These are phyloP conservation scores for Candida maris DNA, from an alignment of 805 yeast genomes.

Conservation along the genomic window DNA sequence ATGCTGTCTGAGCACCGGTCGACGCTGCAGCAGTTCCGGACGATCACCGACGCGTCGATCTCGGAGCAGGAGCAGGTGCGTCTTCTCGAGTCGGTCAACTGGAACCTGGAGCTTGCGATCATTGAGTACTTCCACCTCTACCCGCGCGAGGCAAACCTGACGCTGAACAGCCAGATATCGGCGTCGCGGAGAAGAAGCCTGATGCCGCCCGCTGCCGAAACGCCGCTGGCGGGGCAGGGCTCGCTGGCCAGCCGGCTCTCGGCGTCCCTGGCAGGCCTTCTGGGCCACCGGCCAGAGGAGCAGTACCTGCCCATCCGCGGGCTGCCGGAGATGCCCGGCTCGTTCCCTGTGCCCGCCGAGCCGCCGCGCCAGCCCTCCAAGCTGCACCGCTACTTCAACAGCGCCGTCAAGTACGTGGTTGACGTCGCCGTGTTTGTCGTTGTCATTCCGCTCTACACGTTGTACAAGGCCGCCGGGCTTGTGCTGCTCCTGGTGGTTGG, in stretches of 20 bases:
- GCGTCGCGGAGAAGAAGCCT: constrained; percentile 7
- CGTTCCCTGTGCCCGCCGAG: constrained; percentile 15
- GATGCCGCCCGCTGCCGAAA: constrained; percentile 1
- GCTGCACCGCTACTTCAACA: constrained; percentile 19
- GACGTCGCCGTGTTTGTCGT: constrained; percentile 18
- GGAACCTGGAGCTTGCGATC: constrained; percentile 28
- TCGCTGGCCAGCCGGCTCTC: constrained; percentile 5
- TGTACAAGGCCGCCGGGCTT: constrained; percentile 19
- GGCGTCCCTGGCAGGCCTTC: constrained; percentile 2
- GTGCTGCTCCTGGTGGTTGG: constrained; percentile 20
- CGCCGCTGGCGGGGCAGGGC: not conserved
- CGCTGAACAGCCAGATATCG: constrained; percentile 8
- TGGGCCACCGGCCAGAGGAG: not conserved
- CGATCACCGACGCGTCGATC: constrained; percentile 14
- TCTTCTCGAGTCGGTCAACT: constrained; percentile 19
- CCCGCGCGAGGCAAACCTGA: constrained; percentile 17
- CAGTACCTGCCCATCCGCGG: constrained; percentile 6
- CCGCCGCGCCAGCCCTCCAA: constrained; percentile 18
- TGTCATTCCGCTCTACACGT: constrained; percentile 25
- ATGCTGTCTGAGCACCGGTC: constrained; percentile 17
- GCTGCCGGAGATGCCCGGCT: constrained; percentile 19
- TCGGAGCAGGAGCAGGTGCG: constrained; percentile 17
- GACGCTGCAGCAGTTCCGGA: constrained; percentile 18
- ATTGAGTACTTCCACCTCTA: constrained; percentile 21
- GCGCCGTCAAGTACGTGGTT: constrained; percentile 6